Percentiles rank a stretch among this genome's conserved stretches.
These are phyloP conservation scores for Phytophthora podocarpi DNA, from an alignment of 352 stramenopile genomes.

Conservation along the genomic window DNA sequence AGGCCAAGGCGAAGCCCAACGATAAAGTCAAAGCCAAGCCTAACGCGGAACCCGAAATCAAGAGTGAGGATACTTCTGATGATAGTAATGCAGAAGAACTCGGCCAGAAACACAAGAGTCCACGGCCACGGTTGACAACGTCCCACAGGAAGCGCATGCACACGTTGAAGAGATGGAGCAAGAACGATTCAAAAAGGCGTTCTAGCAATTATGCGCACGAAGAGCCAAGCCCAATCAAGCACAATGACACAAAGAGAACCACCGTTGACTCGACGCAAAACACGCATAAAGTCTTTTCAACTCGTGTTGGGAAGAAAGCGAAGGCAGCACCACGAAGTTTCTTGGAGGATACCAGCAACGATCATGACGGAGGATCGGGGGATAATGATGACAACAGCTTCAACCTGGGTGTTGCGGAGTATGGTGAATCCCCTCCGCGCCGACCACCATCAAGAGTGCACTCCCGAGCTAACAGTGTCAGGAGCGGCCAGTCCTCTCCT, in stretches of 20 bases:
- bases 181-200: background rate
- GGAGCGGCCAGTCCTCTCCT: constrained; percentile 21
- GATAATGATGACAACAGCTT: constrained; percentile 35
- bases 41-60: background rate
- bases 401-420: constrained; percentile 21
- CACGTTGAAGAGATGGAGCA: background rate
- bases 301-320: constrained; percentile 15
- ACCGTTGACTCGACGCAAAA: background rate
- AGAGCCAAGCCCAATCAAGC: background rate
- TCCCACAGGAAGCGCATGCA: constrained; percentile 21
- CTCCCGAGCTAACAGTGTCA: constrained; percentile 20
- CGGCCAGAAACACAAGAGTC: background rate
- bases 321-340: constrained; percentile 17
- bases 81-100: background rate
- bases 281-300: background rate
- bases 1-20: constrained; percentile 7
- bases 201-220: background rate
- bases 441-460: constrained; percentile 28
- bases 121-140: constrained; percentile 35
- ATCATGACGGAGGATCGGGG: constrained; percentile 3
- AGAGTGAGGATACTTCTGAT: background rate
- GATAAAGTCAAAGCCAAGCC: background rate
- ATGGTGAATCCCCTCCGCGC: constrained; percentile 31
- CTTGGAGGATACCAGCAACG: background rate
- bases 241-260: background rate